Evolutionary conservation across 176 grass and related monocot species (phyloP).

Genomic region (Juncus inflexus): DNA sequence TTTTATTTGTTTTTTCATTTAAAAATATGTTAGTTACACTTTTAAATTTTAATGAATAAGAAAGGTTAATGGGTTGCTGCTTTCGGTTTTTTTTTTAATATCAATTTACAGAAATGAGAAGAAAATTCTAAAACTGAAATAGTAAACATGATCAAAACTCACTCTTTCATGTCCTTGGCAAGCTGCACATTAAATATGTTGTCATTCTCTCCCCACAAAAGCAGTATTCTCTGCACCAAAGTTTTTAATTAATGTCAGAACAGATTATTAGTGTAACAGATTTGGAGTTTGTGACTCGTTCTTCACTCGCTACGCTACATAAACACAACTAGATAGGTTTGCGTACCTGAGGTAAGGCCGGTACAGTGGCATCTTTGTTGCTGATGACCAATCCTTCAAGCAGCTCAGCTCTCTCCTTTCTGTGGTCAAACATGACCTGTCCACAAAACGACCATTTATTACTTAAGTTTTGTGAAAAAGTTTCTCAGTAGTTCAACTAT

Average conservation of each 20-base stretch:
- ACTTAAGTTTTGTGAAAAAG: too few relatives aligned
- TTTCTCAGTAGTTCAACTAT: too few relatives aligned
- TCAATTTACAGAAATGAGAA: too few relatives aligned
- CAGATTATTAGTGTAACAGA: neutral
- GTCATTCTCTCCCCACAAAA: conserved; percentile 84
- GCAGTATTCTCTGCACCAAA: conserved; percentile 64
- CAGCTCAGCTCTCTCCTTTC: conserved; percentile 75
- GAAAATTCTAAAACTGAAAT: too few relatives aligned
- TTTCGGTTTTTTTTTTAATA: too few relatives aligned
- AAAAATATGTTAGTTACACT: too few relatives aligned
- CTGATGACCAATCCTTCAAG: conserved; percentile 80
- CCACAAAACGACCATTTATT: neutral
- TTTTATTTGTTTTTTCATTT: too few relatives aligned
- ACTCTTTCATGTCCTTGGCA: conserved; percentile 82
- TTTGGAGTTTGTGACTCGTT: neutral
- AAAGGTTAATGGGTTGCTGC: too few relatives aligned
- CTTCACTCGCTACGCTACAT: neutral
- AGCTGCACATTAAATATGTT: conserved; percentile 79
- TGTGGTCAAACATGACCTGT: conserved; percentile 80
- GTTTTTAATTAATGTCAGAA: neutral
- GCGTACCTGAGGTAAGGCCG: conserved; percentile 52
- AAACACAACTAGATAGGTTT: neutral
- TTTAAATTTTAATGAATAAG: too few relatives aligned
- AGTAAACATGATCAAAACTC: conserved; percentile 17
- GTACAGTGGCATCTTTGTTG: conserved; percentile 64